phyloP scores from a whole-genome alignment of 2,329 filamentous ascomycete species.

The Ascochyta pisi region DNA sequence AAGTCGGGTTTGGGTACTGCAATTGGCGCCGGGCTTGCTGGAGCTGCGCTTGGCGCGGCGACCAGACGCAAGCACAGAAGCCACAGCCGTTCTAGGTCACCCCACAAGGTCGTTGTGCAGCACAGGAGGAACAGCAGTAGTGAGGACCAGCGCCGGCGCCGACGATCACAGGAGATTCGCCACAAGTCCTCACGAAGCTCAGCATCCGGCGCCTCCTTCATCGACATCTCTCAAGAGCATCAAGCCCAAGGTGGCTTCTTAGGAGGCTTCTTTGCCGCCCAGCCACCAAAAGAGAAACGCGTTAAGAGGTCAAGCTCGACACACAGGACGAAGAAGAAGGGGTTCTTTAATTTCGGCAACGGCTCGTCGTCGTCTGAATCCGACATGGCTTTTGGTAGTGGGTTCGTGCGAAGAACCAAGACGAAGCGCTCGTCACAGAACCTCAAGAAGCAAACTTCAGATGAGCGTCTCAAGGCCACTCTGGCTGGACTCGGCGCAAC shows the following conservation, averaged over 20 bases:
- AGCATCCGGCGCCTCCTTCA: constrained; percentile 60
- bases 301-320: constrained; percentile 28
- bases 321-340: constrained; percentile 51
- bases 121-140: constrained; percentile 41
- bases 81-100: constrained; percentile 47
- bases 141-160: constrained; percentile 36
- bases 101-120: constrained; percentile 39
- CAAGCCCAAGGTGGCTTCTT: constrained; percentile 53
- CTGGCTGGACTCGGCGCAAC: constrained; percentile 57
- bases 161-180: constrained; percentile 34
- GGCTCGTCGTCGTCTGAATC: constrained; percentile 54
- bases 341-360: constrained; percentile 59
- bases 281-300: constrained; percentile 41
- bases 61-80: constrained; percentile 39
- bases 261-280: constrained; percentile 67
- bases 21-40: constrained; percentile 48
- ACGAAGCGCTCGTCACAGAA: constrained; percentile 29
- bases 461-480: constrained; percentile 56
- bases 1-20: constrained; percentile 48
- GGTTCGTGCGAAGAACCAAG: constrained; percentile 35
- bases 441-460: constrained; percentile 49
- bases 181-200: constrained; percentile 47
- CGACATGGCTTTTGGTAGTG: constrained; percentile 56
- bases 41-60: constrained; percentile 47
- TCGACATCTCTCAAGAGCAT: constrained; percentile 69